Base-by-base conservation (phyloP, 805 yeast species). In the Kazachstania martiniae region DNA sequence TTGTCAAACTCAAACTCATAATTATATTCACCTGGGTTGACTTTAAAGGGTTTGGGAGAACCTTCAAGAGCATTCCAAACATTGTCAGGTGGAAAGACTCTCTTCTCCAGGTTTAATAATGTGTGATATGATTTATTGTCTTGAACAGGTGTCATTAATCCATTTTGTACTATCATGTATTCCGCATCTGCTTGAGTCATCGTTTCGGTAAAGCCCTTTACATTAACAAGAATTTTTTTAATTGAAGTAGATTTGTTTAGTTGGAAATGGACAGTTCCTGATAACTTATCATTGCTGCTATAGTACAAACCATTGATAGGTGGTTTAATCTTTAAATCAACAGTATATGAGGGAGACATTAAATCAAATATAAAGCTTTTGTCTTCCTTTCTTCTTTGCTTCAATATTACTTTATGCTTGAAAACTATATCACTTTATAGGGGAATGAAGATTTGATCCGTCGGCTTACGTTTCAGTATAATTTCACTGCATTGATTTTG, bases 141-240 rank as follows among this genome's bases (percentile, higher is more conserved):
- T 28, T 41, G 53, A 6, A 42, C 42, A 1, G 54, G 56, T n/a
- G 41, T 41, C 39, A 49, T 36, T 32, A 49, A 29, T 9, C 50
- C 47, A 28, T 43, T 41, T 22, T 43, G 51, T n/a, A 41, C 35
- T 31, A 44, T 37, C 31, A 42, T 33, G 27, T 38, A 37, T 8
- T 40, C 41, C 10, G 44, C 36, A 31, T 47, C 54, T 19, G 45
- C 33, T 25, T 44, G 47, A 1, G 54, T 49, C 13, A 44, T 29
- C 1, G 59, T 51, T 32, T 52, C 53, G 12, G 49, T 35, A 23
- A 45, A 46, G 4, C 54, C 58, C 31, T 46, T 47, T 18, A 74
- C 65, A 53, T 93, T 87, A 53, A 69, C 70, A 48, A 62, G 81
- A 42, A 59, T 51, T 25, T 43, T 33, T 28, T 44, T 41, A 8